A percentile compares a stretch with the other conserved stretches of the same genome.
phyloP scores from a whole-genome alignment of 352 stramenopile species.

The Thalassiosira sp. region DNA sequence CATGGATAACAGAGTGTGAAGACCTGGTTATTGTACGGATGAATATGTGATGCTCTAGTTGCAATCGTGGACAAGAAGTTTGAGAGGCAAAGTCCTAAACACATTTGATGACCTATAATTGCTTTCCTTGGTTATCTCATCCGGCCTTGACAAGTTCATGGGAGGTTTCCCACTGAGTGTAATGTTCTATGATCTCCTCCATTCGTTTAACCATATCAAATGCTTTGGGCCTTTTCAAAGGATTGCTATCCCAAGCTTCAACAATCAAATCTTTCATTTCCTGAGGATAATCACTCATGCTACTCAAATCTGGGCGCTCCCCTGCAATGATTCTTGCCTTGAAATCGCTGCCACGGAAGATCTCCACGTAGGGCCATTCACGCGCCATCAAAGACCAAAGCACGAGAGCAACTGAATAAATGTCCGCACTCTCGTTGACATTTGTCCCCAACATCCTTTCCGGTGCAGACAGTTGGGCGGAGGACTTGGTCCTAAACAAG shows the following conservation, averaged over 20 bases:
- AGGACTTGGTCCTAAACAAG: neutral
- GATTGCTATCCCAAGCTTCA: conserved; percentile 3
- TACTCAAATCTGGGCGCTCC: neutral
- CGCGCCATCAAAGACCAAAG: conserved; percentile 4
- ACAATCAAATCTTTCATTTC: conserved; percentile 8
- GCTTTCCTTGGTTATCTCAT: no score
- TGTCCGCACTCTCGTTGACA: neutral
- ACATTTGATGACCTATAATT: no score
- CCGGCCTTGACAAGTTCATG: no score
- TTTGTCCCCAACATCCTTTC: neutral
- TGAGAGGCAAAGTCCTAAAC: no score
- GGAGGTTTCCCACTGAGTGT: no score
- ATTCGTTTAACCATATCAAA: neutral
- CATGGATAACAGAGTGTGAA: no score
- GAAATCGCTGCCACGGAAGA: no score
- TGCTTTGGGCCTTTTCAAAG: neutral
- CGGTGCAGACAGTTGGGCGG: neutral
- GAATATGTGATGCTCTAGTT: no score
- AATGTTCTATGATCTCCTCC: neutral
- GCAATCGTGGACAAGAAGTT: no score
- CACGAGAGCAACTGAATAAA: neutral
- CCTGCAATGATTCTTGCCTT: conserved; percentile 1
- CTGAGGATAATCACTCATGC: conserved; percentile 7
- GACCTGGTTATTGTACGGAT: no score
- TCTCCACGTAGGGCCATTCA: no score